These are phyloP conservation scores for Xanthoceras sorbifolium DNA, from an alignment of 345 rosid species.

Conservation along the genomic window DNA sequence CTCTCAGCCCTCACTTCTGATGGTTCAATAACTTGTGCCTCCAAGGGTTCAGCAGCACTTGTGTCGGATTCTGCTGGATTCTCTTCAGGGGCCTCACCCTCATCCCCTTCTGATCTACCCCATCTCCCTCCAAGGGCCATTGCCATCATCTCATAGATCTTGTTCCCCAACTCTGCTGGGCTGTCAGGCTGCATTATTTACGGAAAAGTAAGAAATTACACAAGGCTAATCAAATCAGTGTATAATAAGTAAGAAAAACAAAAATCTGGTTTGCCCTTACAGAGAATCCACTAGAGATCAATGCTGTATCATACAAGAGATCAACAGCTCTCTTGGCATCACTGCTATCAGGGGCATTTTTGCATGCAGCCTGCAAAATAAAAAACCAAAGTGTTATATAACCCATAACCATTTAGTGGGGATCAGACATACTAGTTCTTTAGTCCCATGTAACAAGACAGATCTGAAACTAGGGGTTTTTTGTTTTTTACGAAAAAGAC, in stretches of 20 bases:
- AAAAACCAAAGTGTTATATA: not conserved
- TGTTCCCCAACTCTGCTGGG: conserved; percentile 91
- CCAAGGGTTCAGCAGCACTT: conserved; percentile 26
- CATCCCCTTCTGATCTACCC: conserved; percentile 73
- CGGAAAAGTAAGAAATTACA: not conserved
- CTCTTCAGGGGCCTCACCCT: conserved; percentile 28
- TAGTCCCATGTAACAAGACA: not conserved
- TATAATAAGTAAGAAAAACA: not conserved
- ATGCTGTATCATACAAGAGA: conserved; percentile 87
- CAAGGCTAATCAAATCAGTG: not conserved
- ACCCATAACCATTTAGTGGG: not conserved
- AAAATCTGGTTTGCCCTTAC: conserved; percentile 41
- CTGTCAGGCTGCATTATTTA: conserved; percentile 78
- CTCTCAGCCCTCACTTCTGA: conserved; percentile 84
- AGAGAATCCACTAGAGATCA: conserved; percentile 93
- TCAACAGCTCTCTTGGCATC: conserved; percentile 94
- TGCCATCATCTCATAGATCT: conserved; percentile 97
- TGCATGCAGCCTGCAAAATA: conserved; percentile 84
- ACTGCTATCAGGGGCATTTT: conserved; percentile 73
- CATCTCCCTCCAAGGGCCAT: conserved; percentile 99
- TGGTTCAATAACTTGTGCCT: conserved; percentile 80
- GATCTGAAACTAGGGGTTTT: not conserved
- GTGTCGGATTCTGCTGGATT: conserved; percentile 32
- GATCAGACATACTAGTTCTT: not conserved
- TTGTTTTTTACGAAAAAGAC: not conserved